These are phyloP conservation scores for Starmerella sp. DNA, from an alignment of 805 yeast genomes.

Conservation along the genomic window DNA sequence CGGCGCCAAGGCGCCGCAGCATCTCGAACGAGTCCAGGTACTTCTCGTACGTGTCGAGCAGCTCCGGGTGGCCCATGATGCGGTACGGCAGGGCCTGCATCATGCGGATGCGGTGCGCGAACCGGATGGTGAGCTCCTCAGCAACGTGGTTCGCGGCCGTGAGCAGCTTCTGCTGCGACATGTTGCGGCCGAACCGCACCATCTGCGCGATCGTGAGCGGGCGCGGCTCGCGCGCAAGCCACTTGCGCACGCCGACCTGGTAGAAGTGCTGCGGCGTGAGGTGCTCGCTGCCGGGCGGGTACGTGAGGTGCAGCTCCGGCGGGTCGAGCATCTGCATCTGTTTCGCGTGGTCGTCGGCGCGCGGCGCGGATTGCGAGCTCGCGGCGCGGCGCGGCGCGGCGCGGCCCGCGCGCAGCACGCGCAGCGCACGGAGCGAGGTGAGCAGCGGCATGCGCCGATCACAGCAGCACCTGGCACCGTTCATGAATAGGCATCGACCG, in stretches of 20 bases:
- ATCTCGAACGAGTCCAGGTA: constrained; percentile 81
- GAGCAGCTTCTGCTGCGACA: constrained; percentile 66
- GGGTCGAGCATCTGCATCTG: constrained; percentile 9
- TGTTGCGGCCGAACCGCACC: constrained; percentile 74
- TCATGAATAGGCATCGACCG: neutral
- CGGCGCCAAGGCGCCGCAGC: constrained; percentile 60
- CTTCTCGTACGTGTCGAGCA: constrained; percentile 78
- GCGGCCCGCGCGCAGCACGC: neutral
- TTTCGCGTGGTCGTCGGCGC: neutral
- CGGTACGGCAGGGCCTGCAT: constrained; percentile 75
- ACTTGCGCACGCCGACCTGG: constrained; percentile 56
- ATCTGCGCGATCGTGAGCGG: constrained; percentile 84
- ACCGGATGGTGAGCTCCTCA: constrained; percentile 69
- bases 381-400: neutral
- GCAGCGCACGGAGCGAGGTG: neutral
- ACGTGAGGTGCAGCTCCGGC: constrained; percentile 13
- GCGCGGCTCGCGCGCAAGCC: constrained; percentile 59
- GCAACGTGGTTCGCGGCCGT: constrained; percentile 82
- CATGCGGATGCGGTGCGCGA: constrained; percentile 69
- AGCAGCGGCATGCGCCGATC: no score
- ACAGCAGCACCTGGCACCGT: neutral
- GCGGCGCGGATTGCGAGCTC: neutral
- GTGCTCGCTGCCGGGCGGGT: constrained; percentile 12
- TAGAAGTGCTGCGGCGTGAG: constrained; percentile 68
- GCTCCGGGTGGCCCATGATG: constrained; percentile 72